Evolutionary conservation across 2,329 filamentous ascomycete genomes (phyloP), one percentile per base, ranked within the genome.

Genomic region (Epichloe glyceriae): DNA sequence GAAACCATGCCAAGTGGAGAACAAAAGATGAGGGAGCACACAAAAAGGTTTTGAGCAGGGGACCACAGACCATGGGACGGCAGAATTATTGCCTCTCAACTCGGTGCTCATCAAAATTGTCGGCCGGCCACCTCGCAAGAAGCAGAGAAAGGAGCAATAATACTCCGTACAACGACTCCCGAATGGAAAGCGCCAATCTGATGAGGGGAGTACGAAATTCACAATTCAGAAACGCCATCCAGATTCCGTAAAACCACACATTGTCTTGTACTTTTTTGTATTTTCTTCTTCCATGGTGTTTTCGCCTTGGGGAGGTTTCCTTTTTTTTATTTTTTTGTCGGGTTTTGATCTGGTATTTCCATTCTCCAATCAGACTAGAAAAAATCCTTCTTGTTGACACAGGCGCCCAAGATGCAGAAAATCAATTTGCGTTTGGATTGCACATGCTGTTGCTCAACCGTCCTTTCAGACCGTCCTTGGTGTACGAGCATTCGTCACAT

Each of bases 401-500:
- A 45, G 48, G 46, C 46, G 19, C 26, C 26, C 3, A 41, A 12
- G 15, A 59, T 52, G 51, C 50, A 52, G 55, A 58, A 54, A 52
- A 57, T 53, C 58, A 55, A 52, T 53, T 53, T 40, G 45, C 14
- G 26, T 46, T 39, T 43, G 35, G 45, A 51, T 20, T 37, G 51
- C 55, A 50, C 48, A 48, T 50, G 47, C 26, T n/a, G 6, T 35
- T 41, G 12, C 26, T 22, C n/a, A 34, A 52, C 53, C 52, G 43
- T 20, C 53, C 52, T 26, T 54, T 78, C 65, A 80, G 66, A 80
- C 73, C 47, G 75, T 78, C 70, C 71, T 75, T 53, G 78, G 76
- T 54, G 75, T 75, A 56, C 74, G 71, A 65, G 76, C 79, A 68
- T 83, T 85, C 79, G 80, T 85, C 70, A 88, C 82, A 67, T 93